phyloP scores from a whole-genome alignment of 345 rosid species.

The Salix brachista region DNA sequence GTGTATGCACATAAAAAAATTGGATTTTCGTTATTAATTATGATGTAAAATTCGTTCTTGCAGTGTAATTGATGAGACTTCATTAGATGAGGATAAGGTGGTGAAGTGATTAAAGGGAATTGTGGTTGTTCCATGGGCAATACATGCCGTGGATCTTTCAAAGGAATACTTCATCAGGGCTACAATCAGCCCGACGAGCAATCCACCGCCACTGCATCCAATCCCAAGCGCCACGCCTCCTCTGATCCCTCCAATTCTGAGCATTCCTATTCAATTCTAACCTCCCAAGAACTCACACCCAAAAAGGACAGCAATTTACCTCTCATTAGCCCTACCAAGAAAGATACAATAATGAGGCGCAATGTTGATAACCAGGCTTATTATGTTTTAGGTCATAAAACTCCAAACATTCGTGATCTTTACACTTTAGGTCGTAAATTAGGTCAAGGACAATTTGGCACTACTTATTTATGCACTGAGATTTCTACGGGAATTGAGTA shows the following conservation, averaged over 20 bases:
- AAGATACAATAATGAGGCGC: conserved; percentile 63
- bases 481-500: conserved; percentile 58
- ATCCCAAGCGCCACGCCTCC: conserved; percentile 38
- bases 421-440: conserved; percentile 77
- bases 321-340: conserved; percentile 41
- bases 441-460: conserved; percentile 97
- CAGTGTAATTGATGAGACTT: conserved; percentile 31
- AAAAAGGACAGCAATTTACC: conserved; percentile 32
- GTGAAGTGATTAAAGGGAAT: conserved; percentile 20
- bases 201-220: conserved; percentile 19
- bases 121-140: conserved; percentile 92
- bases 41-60: background rate
- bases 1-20: background rate
- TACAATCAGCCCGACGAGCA: conserved; percentile 61
- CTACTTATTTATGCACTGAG: conserved; percentile 81
- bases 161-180: conserved; percentile 74
- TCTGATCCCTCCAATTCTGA: conserved; percentile 40
- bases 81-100: conserved; percentile 41
- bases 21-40: background rate
- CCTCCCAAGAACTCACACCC: conserved; percentile 37
- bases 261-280: conserved; percentile 41
- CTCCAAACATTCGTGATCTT: conserved; percentile 77
- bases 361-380: conserved; percentile 61
- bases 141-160: conserved; percentile 92
- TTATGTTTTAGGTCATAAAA: conserved; percentile 84